phyloP scores from a whole-genome alignment of 1,284 basidiomycete genomes.

The Cutaneotrichosporon mucoides region DNA sequence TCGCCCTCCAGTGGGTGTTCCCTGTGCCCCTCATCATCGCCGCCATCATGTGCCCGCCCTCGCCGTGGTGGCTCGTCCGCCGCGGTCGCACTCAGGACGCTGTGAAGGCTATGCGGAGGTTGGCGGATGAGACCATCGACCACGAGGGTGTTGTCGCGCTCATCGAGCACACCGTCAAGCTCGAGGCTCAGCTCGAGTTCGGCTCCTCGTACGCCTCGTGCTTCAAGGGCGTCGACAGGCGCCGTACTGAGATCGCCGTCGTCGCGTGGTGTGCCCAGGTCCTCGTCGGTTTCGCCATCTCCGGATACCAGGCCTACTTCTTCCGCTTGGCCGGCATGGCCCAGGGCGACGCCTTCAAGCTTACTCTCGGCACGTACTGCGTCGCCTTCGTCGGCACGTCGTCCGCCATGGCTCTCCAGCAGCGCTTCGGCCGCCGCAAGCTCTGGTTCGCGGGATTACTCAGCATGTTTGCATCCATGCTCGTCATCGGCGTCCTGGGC shows the following conservation, averaged over 20 bases:
- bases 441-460: constrained; percentile 50
- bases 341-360: constrained; percentile 1
- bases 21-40: constrained; percentile 34
- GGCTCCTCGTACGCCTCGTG: constrained; percentile 25
- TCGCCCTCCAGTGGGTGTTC: constrained; percentile 42
- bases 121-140: constrained; percentile 28
- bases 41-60: constrained; percentile 30
- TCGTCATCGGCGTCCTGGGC: constrained; percentile 48
- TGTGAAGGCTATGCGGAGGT: constrained; percentile 20
- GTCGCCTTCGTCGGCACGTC: constrained; percentile 2
- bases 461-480: constrained; percentile 44
- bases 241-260: constrained; percentile 36
- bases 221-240: constrained; percentile 27
- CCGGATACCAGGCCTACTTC: constrained; percentile 35
- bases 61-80: constrained; percentile 41
- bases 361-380: constrained; percentile 6
- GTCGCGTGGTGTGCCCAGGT: constrained; percentile 5
- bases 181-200: constrained; percentile 24
- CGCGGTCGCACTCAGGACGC: constrained; percentile 36
- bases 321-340: constrained; percentile 43
- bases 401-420: constrained; percentile 1
- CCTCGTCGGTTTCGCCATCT: neutral
- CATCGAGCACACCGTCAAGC: constrained; percentile 36
- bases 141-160: constrained; percentile 29
- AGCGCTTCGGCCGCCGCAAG: constrained; percentile 39